Evolutionary conservation across 2,329 filamentous ascomycete genomes (phyloP), one percentile per base, ranked within the genome.

Genomic region (Canariomyces notabilis): DNA sequence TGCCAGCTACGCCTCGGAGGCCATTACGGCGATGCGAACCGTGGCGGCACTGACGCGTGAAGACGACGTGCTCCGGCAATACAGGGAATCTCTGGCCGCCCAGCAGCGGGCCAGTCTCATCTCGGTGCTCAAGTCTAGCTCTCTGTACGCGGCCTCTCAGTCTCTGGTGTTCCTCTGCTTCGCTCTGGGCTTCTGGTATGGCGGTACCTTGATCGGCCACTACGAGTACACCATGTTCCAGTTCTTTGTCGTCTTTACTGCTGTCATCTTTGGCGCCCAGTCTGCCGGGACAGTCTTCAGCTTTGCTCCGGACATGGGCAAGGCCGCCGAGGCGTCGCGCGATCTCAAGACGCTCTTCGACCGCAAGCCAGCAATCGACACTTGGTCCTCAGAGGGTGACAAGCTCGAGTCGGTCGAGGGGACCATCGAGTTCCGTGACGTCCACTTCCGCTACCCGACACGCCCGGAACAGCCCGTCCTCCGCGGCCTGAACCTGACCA

Each of bases 401-500:
- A 69, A 67, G 2, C 57, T 94, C 6, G 67, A 78, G 1, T 60
- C 72, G 2, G 75, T 91, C 19, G 79, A 93, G 16, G 91, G 90
- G 20, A 77, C 76, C 11, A 79, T 98, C 52, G 89, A 97, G 64
- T 95, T 98, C 71, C 82, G 86, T 16, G 83, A 94, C 55, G 89
- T 97, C 2, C 89, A 95, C 64, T 97, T 96, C 76, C 80, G 89
- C 34, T 98, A 97, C 61, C 90, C 91, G 0, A 95, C 89, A 0
- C 81, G 93, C 1, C 87, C 88, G 0, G 89, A 95, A 57, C 88
- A 95, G 57, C 87, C 89, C n/a, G 89, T 97, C 0, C 80, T 97
- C 2, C 85, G 88, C 21, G 91, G 90, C 0, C 73, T 96, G 9
- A 83, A 91, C 64, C 73, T 91, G 6, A 72, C 70, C 12, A 79